Evolutionary conservation across 257 asterid species (phyloP), one percentile per base, ranked within the genome.

Genomic region (Schizonepeta tenuifolia): DNA sequence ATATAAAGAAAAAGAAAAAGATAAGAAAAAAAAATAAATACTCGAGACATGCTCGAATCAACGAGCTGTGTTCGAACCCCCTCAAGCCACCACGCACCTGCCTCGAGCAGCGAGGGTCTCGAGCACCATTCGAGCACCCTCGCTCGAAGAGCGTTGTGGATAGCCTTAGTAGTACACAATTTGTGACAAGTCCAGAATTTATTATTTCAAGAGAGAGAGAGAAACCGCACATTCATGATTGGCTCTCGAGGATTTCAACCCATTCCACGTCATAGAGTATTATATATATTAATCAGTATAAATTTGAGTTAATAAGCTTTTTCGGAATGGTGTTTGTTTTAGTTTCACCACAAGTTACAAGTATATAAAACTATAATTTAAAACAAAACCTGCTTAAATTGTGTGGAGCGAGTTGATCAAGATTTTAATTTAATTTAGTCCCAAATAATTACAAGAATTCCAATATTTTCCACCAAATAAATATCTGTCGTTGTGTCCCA

Each of bases 401-500:
- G 67, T 68, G 81, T 68, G 81, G 79, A 75, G 59, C 67, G 35
- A 24, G 66, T 18, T 46, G 50, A 80, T 69, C 38, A 69, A 69
- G 40, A 15, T 61, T 31, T 22, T 26, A 36, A 41, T 64, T 12
- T 24, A 49, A 40, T 64, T 50, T 9, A 10, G 24, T 57, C 22
- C 6, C 36, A 31, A 31, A 65, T 55, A 71, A 65, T 9, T 18
- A 24, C 41, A 28, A 22, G 47, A 73, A 20, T 60, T 17, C 46
- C 76, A 53, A 55, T 65, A 57, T 63, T 79, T 83, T 86, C 85
- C 89, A 83, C 83, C 86, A 86, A 86, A 89, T 73, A 85, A 89
- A 85, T 88, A 84, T 88, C 89, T 92, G 93, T 85, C 83, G 61
- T 12, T 10, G 24, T 72, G 74, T 69, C 94, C 96, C 93, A 85